Evolutionary conservation across 495 filamentous ascomycete genomes (phyloP), one percentile per base, ranked within the genome.

Genomic region (Apodospora peruviana): DNA sequence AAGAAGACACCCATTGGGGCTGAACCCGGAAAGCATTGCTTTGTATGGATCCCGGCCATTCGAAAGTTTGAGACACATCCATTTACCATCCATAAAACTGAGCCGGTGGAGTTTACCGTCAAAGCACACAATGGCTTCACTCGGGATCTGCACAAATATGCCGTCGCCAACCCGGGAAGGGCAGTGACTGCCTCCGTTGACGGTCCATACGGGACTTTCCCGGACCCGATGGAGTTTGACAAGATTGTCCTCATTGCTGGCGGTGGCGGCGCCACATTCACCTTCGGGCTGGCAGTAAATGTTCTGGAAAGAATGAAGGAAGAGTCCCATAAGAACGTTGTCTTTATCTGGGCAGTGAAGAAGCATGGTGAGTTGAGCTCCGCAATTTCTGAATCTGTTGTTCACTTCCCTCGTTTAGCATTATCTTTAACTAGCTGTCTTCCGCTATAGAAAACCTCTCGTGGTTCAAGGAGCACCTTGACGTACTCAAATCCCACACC

Each of bases 11-110:
- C 74, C 1, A 44, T 65, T 9, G 57, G 66, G 12, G 74, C 75
- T 2, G 58, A 58, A 17, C 75, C 79, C 11, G 80, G 79, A 5
- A 80, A 80, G 43, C 81, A 85, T 53, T 78, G 76, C 47, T 85
- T 81, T 47, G 53, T 83, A 29, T 83, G 74, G 73, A 73, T 83
- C 8, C 81, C 79, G 0, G 66, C 68, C n/a, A 73, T 84, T 24
- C 72, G 77, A 27, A 53, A 64, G 14, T 65, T 79, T 21, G 76
- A 84, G 55, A 78, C 77, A 2, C 81, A 85, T 56, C 81, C 79
- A 0, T 83, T 85, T 46, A 83, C 79, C n/a, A 75, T 83, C 47
- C 70, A 80, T 20, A 66, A 65, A n/a, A 68, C 59, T 12, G 58
- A 64, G 5, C 70, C 71, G 0, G 56, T 78, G 34, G 80, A 83